Evolutionary conservation across 306 rosid genomes (phyloP).

Genomic region (barrel medic (Medicago truncatula)): MtrunA17r5.0-ANR NC_053046.1:7923501-7924000

Average conservation of each 20-base stretch:
- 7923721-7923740: constrained; percentile 10
- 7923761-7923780: not conserved
- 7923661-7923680: not conserved
- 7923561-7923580: constrained; percentile 89
- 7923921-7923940: not conserved
- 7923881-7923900: not conserved
- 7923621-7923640: constrained; percentile 67
- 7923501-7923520: not conserved
- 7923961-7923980: not conserved
- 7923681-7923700: not conserved
- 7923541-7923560: constrained; percentile 86
- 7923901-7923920: not conserved
- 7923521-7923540: constrained; percentile 81
- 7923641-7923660: constrained; percentile 46
- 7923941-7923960: not conserved
- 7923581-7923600: constrained; percentile 76
- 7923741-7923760: constrained; percentile 25
- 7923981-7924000: not conserved
- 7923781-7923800: constrained; percentile 1
- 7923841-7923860: constrained; percentile 26
- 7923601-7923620: constrained; percentile 66
- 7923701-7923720: not conserved
- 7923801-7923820: constrained; percentile 5
- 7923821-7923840: constrained; percentile 25
- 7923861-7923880: not conserved